phyloP scores from a whole-genome alignment of 306 rosid genomes.

The Vachellia collinsii region DNA sequence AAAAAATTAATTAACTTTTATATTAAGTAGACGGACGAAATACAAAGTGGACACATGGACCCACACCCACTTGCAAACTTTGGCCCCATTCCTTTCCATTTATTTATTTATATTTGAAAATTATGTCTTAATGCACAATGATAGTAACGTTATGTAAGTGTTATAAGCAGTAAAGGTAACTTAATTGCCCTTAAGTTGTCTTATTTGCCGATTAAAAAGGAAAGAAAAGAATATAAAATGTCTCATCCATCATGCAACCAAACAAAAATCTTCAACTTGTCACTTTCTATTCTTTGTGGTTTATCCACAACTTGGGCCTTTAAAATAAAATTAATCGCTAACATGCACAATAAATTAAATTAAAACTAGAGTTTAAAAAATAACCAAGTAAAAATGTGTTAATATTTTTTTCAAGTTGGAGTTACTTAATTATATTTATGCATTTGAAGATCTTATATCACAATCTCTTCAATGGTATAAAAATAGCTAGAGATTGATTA shows the following conservation, averaged over 20 bases:
- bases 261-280: neutral
- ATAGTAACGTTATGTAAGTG: no score
- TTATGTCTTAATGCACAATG: no score
- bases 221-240: neutral
- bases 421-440: neutral
- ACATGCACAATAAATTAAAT: neutral
- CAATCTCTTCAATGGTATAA: neutral
- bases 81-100: no score
- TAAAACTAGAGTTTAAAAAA: neutral
- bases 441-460: neutral
- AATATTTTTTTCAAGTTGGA: neutral
- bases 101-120: no score
- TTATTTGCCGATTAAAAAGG: neutral
- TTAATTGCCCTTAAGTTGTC: no score
- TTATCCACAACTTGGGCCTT: neutral
- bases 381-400: neutral
- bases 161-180: no score
- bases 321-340: neutral
- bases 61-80: no score
- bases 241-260: neutral
- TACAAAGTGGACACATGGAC: no score
- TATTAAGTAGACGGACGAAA: no score
- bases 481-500: no score
- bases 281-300: neutral
- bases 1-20: no score